Evolutionary conservation across 1,284 basidiomycete species (phyloP), one percentile per base, ranked within the genome.

Genomic region (Pseudozyma flocculosa): DNA sequence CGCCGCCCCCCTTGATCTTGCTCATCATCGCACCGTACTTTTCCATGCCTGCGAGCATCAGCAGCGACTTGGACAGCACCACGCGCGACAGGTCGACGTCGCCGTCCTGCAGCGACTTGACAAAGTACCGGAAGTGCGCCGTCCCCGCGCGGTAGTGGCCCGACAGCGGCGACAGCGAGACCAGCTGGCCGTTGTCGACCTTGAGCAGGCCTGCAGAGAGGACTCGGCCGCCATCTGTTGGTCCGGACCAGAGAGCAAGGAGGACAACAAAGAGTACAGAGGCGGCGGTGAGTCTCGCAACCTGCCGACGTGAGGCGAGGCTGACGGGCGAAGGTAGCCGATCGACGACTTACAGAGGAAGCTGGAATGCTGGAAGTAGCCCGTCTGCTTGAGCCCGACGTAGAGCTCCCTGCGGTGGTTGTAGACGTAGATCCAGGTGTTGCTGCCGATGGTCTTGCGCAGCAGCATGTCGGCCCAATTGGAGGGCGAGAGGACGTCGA

Each of bases 341-440:
- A n/a, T n/a, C n/a, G n/a, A n/a, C n/a, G 7, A 29, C 26, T 11
- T 29, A 29, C 26, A 70, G 22, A 73, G 55, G 64, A 73, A 73
- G 29, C 53, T 58, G 4, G 64, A 68, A 41, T 73, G 71, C 38
- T 73, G 71, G 26, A 73, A 73, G 32, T 68, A 70, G 37, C 71
- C 71, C 15, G 68, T 72, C 48, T 65, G 58, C 49, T 73, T 73
- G 40, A 72, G 50, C 26, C 71, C 71, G 38, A 73, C 41, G 44
- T 68, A 73, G 18, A 73, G 51, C 46, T 73, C 70, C 32, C 60
- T 56, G n/a, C 68, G 54, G 21, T 60, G 58, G 48, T 70, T 72
- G 50, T 62, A 63, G 39, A 73, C 71, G 47, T 72, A 73, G 54
- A 73, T 72, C 65, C 61, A 64, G 5, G 62, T 65, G 45, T 65